These are phyloP conservation scores for Claviceps fusiformis DNA, from an alignment of 2,329 filamentous ascomycete species.

Conservation along the genomic window DNA sequence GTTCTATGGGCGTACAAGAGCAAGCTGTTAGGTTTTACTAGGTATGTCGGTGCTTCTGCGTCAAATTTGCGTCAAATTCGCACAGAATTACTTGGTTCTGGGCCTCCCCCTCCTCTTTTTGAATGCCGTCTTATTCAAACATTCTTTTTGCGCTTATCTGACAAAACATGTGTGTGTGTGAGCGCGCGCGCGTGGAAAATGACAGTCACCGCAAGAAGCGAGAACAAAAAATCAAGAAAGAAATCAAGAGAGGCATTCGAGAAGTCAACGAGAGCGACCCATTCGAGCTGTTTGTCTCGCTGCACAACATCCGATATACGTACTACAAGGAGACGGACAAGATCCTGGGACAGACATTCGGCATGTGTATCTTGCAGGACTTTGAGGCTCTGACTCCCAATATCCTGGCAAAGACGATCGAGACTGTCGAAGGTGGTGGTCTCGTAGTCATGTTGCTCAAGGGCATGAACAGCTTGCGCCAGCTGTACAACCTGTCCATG, in stretches of 20 bases:
- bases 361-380: conserved; percentile 96
- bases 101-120: background rate
- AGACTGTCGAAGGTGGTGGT: conserved; percentile 94
- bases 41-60: conserved; percentile 21
- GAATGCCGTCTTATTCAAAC: background rate
- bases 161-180: background rate
- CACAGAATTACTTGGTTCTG: background rate
- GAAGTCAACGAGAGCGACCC: conserved; percentile 88
- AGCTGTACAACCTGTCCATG: conserved; percentile 94
- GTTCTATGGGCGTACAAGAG: conserved; percentile 99
- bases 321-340: conserved; percentile 99
- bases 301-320: conserved; percentile 95
- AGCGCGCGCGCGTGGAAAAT: background rate
- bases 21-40: conserved; percentile 86
- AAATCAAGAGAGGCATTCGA: conserved; percentile 86
- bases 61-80: too few species aligned
- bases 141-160: background rate
- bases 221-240: conserved; percentile 95
- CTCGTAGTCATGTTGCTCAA: conserved; percentile 83
- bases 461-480: conserved; percentile 93
- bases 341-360: conserved; percentile 94
- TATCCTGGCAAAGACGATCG: conserved; percentile 81
- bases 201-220: conserved; percentile 86
- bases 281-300: conserved; percentile 92
- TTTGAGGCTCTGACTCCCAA: conserved; percentile 98